Evolutionary conservation across 2,329 filamentous ascomycete genomes (phyloP), one percentile per base, ranked within the genome.

Genomic region (Sphaceloma murrayae): DNA sequence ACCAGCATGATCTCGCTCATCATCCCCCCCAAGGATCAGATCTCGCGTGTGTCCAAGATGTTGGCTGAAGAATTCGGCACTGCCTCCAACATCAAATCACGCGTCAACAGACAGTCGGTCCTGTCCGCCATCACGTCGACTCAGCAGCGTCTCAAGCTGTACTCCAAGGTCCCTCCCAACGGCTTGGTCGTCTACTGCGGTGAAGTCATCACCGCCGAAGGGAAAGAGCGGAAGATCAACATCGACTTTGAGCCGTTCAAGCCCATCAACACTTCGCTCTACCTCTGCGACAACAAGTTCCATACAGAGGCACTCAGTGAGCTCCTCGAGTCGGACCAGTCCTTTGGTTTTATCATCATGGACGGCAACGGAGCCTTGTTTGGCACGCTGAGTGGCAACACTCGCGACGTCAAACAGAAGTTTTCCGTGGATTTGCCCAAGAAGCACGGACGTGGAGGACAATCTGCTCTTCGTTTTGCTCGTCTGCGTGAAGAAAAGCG

Each of bases 191-290:
- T 98, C 55, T 98, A 98, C 77, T 98, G 91, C 67, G 91, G 91
- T 80, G 91, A 98, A 95, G 96, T 98, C 65, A 82, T 98, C 73
- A 98, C 91, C 46, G 82, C 81, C 21, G 91, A 98, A 73, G 91
- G 91, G 67, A 98, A 98, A 69, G 91, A 98, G 71, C 78, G 91
- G 62, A 98, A 95, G 75, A 93, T 98, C 73, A 98, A 98, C 69
- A 98, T 98, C 64, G 93, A 98, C 64, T 98, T 98, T 65, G 91
- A 98, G 69, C 91, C 91, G 22, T 98, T 98, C 77, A 98, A 98
- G 75, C 91, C 91, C 49, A 98, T 98, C 78, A 98, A 98, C 69
- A 98, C 91, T 26, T 98, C 93, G 33, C 77, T 98, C 34, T 98
- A 98, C 66, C 85, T 98, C 49, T 98, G 91, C 71, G 91, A 98